Evolutionary conservation across 73 alveolate genomes (phyloP).

Genomic region (Paramecium caudatum): DNA sequence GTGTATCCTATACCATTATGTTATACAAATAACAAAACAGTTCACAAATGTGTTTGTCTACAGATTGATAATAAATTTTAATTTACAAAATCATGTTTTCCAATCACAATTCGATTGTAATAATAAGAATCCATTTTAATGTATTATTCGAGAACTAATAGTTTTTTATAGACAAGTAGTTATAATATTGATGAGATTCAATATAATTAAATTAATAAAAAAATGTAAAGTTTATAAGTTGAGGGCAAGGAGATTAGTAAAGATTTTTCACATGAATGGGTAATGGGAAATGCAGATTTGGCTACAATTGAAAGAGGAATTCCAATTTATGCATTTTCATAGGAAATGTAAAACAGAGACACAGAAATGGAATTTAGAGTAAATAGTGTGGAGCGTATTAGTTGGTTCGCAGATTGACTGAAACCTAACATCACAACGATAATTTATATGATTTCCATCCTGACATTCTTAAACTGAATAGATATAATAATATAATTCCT

Average conservation of each 20-base stretch:
- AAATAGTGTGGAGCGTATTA: background rate
- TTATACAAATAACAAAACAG: no score
- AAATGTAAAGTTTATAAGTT: constrained; percentile 24
- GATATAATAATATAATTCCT: constrained; percentile 87
- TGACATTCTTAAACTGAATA: constrained; percentile 77
- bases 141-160: no score
- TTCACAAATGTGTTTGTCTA: no score
- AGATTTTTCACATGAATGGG: constrained; percentile 67
- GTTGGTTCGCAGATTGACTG: constrained; percentile 85
- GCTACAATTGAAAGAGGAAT: constrained; percentile 57
- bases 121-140: no score
- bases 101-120: no score
- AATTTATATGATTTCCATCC: constrained; percentile 79
- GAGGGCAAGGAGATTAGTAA: background rate
- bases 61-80: no score
- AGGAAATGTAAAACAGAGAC: constrained; percentile 57
- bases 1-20: no score
- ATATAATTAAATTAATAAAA: no score
- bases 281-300: constrained; percentile 35
- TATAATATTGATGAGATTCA: no score
- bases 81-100: no score
- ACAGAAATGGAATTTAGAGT: constrained; percentile 74
- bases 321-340: constrained; percentile 22
- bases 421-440: constrained; percentile 82
- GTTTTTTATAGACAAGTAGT: no score